These are phyloP conservation scores for Cylindrodendrum hubeiense DNA, from an alignment of 2,329 filamentous ascomycete genomes.

Conservation along the genomic window DNA sequence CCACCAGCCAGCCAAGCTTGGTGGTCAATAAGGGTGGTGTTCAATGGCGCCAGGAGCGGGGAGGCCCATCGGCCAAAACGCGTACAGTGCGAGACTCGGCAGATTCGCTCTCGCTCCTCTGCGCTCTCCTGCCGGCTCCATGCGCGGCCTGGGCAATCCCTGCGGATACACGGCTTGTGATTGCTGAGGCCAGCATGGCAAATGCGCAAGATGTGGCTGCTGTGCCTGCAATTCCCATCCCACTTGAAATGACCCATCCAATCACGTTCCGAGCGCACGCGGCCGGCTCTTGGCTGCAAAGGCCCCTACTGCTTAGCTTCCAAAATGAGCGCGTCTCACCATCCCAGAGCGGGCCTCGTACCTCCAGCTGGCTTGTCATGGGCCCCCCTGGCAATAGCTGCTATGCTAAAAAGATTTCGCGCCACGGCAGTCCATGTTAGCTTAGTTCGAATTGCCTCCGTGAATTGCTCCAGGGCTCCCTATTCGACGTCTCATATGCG, in stretches of 20 bases:
- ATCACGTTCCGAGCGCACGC: slow-evolving; percentile 29
- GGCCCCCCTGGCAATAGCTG: neutral
- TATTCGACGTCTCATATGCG: neutral
- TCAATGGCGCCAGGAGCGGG: slow-evolving; percentile 29
- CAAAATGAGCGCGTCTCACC: slow-evolving; percentile 29
- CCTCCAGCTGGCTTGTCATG: neutral
- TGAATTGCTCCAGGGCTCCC: neutral
- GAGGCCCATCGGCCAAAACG: slow-evolving; percentile 17
- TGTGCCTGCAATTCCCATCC: slow-evolving; percentile 32
- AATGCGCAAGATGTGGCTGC: slow-evolving; percentile 24
- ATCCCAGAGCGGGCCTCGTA: neutral
- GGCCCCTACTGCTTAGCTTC: slow-evolving; percentile 8
- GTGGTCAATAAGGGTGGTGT: slow-evolving; percentile 12
- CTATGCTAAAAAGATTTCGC: slow-evolving; percentile 3
- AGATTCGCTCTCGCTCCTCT: slow-evolving; percentile 7
- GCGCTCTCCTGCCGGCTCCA: neutral
- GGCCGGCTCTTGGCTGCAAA: slow-evolving; percentile 9
- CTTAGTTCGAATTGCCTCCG: neutral
- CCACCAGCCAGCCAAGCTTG: slow-evolving; percentile 16
- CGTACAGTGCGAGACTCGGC: slow-evolving; percentile 33
- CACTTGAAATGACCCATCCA: slow-evolving; percentile 24
- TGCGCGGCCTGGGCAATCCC: slow-evolving; percentile 22
- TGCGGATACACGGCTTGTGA: slow-evolving; percentile 18
- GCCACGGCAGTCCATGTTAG: neutral
- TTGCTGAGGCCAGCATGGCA: slow-evolving; percentile 33